Base-by-base conservation (phyloP, 164 flowering plant species). In the Vitis labrusca region DNA sequence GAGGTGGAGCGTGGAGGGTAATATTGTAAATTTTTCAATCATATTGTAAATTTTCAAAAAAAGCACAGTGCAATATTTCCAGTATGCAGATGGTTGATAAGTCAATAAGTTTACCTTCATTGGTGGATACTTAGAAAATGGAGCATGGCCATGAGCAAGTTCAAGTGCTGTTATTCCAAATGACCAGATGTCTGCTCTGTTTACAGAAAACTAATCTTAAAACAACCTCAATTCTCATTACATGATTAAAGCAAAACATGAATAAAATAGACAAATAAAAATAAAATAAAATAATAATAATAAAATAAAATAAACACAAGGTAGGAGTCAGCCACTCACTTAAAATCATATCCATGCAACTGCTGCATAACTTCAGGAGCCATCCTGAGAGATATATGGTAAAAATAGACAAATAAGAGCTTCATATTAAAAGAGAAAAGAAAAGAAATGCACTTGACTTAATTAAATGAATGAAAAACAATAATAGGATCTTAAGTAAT, bases 341-440 rank as follows among this genome's bases (percentile, higher is more conserved):
- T 96, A 48, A 91, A 96, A 80, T 96, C 95, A 78, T 96, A 96
- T 76, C 99, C 98, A 84, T 89, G 94, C 72, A 89, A 71, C 72
- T 91, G 99, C 80, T 93, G 97, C 98, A 96, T 91, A 65, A 96
- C 98, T 83, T 96, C 99, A 69, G 99, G 99, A 50, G 98, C 99
- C 98, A 96, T 96, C 99, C 99, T 96, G 76, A 3, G 49, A 71
- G 50, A 37, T 37, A 6, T 37, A 37, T 3, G 44, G 44, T 37
- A 72, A 53, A 65, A 54, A 44, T 7, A 68, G 12, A 32, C 9
- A 57, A 16, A 49, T 50, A 32, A 50, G 16, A 55, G 4, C 67
- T 37, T 3, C 7, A 0, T 37, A 37, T 37, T 5, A 37, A 6
- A 37, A 37, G 2, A 3, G 44, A 37, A 37, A 37, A 37, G 44